phyloP scores from a whole-genome alignment of 805 yeast genomes.

The Jamesozyma hellenica region DNA sequence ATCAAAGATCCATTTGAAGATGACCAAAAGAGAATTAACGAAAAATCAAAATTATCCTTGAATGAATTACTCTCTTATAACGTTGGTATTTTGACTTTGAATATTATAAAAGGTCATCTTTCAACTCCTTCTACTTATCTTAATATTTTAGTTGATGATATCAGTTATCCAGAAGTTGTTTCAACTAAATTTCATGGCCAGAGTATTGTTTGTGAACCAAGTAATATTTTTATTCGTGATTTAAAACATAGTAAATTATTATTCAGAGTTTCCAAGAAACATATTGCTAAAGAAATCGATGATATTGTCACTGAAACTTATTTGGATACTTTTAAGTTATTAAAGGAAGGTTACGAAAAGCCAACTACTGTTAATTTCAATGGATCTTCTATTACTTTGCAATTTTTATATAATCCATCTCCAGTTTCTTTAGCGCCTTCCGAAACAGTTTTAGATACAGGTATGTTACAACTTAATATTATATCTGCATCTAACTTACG shows the following conservation, averaged over 20 bases:
- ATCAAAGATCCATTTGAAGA: constrained; percentile 35
- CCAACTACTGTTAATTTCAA: constrained; percentile 40
- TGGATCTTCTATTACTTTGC: constrained; percentile 35
- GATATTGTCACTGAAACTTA: constrained; percentile 44
- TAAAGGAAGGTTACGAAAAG: constrained; percentile 38
- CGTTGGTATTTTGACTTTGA: constrained; percentile 54
- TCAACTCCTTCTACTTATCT: constrained; percentile 40
- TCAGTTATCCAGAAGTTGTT: constrained; percentile 46
- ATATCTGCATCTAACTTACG: constrained; percentile 43
- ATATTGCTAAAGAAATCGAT: constrained; percentile 36
- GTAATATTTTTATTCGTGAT: constrained; percentile 60
- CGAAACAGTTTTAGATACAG: constrained; percentile 63
- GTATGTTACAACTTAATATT: constrained; percentile 46
- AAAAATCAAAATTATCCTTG: constrained; percentile 39
- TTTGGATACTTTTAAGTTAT: constrained; percentile 43
- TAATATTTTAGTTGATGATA: constrained; percentile 58
- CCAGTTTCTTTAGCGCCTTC: constrained; percentile 41
- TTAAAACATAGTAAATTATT: constrained; percentile 48
- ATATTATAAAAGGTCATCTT: constrained; percentile 41
- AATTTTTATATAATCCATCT: constrained; percentile 54
- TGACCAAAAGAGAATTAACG: constrained; percentile 19
- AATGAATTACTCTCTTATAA: constrained; percentile 42
- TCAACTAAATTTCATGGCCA: constrained; percentile 42
- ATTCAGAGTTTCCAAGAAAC: constrained; percentile 47
- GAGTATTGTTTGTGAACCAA: constrained; percentile 37